Evolutionary conservation across 2,329 filamentous ascomycete species (phyloP).

Genomic region (Blumeria hordei): DNA sequence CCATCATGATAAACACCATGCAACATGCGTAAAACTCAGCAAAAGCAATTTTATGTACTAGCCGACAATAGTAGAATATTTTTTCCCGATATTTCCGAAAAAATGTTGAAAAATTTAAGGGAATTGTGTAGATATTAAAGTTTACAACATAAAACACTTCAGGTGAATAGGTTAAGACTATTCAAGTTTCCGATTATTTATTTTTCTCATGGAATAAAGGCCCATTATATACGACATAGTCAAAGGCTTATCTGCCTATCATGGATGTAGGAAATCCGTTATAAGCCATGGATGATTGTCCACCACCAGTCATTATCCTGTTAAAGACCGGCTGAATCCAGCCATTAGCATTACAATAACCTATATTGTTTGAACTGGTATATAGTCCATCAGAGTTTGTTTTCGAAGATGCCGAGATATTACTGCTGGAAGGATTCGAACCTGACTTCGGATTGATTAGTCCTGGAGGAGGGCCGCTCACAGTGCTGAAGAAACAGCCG

Average conservation of each 20-base stretch:
- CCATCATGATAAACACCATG: no score
- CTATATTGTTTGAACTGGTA: conserved; percentile 8
- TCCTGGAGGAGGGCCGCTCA: conserved; percentile 53
- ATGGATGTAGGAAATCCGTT: conserved; percentile 15
- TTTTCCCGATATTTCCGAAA: no score
- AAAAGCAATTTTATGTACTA: no score
- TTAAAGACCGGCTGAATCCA: conserved; percentile 12
- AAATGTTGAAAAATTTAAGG: no score
- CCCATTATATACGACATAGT: no score
- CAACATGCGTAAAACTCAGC: no score
- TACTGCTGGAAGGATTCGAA: conserved; percentile 12
- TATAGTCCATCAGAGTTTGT: conserved; percentile 2
- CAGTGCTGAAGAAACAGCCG: conserved; percentile 16
- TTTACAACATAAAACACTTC: no score
- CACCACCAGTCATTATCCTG: conserved; percentile 11
- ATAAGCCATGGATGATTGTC: conserved; percentile 10
- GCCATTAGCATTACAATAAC: conserved; percentile 9
- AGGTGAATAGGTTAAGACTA: no score
- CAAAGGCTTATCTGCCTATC: conserved; percentile 14
- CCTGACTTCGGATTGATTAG: conserved; percentile 47
- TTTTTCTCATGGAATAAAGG: no score
- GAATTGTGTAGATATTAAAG: no score
- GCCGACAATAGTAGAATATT: no score
- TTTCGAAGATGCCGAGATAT: conserved; percentile 7
- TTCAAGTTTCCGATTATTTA: no score